Percentiles rank a stretch among this genome's conserved stretches.
phyloP scores from a whole-genome alignment of 192 early-diverging fungal species.

The Backusella luteola region DNA sequence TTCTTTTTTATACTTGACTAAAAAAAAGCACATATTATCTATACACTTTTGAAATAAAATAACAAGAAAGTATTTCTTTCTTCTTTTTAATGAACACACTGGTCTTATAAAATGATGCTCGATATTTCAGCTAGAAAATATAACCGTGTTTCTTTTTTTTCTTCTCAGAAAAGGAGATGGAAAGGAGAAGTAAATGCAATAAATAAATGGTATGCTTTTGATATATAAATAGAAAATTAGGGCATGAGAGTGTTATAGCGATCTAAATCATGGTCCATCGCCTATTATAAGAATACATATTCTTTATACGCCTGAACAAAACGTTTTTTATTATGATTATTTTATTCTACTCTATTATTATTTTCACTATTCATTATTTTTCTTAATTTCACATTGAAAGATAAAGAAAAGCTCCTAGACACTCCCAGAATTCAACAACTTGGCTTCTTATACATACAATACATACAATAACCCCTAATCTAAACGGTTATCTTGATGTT shows the following conservation, averaged over 20 bases:
- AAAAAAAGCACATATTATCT: background rate
- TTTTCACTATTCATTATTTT: background rate
- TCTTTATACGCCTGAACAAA: background rate
- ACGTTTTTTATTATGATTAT: no score
- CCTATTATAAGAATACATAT: background rate
- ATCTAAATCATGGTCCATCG: background rate
- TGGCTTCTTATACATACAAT: background rate
- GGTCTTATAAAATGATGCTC: background rate
- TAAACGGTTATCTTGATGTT: background rate
- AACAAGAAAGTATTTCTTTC: background rate
- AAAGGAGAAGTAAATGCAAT: background rate
- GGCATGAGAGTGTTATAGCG: background rate
- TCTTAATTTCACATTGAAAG: no score
- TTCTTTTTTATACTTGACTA: background rate
- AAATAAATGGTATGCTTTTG: background rate
- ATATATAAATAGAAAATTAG: slow-evolving; percentile 5
- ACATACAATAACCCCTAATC: background rate
- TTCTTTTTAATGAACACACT: background rate
- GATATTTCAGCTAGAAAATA: background rate
- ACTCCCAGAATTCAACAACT: background rate
- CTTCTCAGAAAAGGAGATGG: slow-evolving; percentile 5
- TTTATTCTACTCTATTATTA: background rate
- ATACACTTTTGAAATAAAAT: background rate
- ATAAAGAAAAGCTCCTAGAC: background rate
- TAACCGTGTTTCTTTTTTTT: background rate